These are phyloP conservation scores for Nitzschia palea DNA, from an alignment of 108 stramenopile species.

Conservation along the genomic window DNA sequence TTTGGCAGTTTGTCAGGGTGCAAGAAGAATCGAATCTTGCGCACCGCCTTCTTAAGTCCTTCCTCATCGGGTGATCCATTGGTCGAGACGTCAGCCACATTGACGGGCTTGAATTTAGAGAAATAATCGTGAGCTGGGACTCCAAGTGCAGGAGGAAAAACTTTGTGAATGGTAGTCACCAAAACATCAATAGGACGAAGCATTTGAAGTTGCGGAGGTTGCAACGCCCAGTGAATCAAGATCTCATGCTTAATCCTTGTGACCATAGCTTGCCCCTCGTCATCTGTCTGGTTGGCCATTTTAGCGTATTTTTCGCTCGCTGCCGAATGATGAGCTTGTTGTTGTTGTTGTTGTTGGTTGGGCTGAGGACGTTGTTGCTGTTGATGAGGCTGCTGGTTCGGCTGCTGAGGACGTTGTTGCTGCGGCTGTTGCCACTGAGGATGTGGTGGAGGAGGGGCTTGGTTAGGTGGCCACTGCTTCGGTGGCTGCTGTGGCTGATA, in stretches of 20 bases:
- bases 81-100: slow-evolving; percentile 32
- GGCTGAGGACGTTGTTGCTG: slow-evolving; percentile 45
- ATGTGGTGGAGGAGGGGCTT: slow-evolving; percentile 23
- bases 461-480: slow-evolving; percentile 3
- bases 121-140: slow-evolving; percentile 81
- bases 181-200: slow-evolving; percentile 71
- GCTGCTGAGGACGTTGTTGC: slow-evolving; percentile 34
- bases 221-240: slow-evolving; percentile 80
- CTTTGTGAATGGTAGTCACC: slow-evolving; percentile 67
- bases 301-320: slow-evolving; percentile 65
- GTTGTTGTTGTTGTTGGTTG: slow-evolving; percentile 38
- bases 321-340: slow-evolving; percentile 32
- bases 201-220: slow-evolving; percentile 70
- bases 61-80: slow-evolving; percentile 53
- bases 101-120: slow-evolving; percentile 70
- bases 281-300: slow-evolving; percentile 59
- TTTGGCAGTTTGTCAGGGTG: slow-evolving; percentile 83
- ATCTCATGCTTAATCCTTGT: slow-evolving; percentile 64
- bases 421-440: slow-evolving; percentile 38
- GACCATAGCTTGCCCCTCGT: slow-evolving; percentile 39
- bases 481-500: slow-evolving; percentile 28
- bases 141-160: slow-evolving; percentile 78
- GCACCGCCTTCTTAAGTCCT: slow-evolving; percentile 78
- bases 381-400: slow-evolving; percentile 32
- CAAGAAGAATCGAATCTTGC: slow-evolving; percentile 81